Conservation (phyloP, 208 protist species). For the Trypanosoma avium region DNA sequence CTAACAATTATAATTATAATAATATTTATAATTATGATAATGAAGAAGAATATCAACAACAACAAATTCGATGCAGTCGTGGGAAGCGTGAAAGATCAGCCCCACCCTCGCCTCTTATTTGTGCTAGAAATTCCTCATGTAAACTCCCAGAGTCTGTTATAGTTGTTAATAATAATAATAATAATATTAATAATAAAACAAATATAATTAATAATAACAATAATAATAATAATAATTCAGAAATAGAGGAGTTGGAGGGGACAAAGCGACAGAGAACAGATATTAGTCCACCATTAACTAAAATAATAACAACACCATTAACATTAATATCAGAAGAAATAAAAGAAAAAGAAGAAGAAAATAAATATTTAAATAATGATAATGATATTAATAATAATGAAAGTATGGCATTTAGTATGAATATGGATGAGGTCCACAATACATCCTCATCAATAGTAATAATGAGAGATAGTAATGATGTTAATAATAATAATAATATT, state of each 20-base stretch:
- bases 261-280: not conserved
- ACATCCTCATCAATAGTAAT: not conserved
- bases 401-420: not conserved
- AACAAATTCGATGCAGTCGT: no score
- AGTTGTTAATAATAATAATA: conserved; percentile 3
- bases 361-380: no score
- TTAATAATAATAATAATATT: no score
- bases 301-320: not conserved
- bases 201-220: not conserved
- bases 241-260: not conserved
- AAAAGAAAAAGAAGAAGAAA: not conserved
- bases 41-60: no score
- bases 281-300: not conserved
- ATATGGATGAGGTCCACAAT: not conserved
- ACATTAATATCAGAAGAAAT: not conserved
- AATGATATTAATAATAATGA: no score
- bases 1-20: no score
- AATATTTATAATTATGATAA: no score
- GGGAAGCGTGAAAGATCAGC: no score
- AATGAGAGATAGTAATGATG: no score
- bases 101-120: no score
- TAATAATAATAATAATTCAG: not conserved
- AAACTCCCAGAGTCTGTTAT: not conserved
- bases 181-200: not conserved
- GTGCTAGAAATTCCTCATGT: not conserved